Conservation (phyloP, 495 filamentous ascomycete species). For the Penicillium silybi region DNA sequence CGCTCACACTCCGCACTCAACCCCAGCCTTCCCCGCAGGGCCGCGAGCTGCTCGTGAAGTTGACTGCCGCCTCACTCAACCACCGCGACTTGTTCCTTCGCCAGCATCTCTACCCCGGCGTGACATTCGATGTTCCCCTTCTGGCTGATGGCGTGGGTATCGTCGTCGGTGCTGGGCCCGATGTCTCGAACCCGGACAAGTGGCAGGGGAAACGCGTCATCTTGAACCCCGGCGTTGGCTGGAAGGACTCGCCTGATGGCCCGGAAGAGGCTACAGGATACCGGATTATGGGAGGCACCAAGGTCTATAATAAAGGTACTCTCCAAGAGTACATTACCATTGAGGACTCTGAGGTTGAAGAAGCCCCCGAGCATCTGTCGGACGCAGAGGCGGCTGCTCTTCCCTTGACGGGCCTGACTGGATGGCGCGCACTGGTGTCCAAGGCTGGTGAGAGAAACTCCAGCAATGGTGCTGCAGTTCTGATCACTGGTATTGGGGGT, state of each 20-base stretch:
- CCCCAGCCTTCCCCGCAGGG: conserved; percentile 59
- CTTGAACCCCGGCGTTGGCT: conserved; percentile 69
- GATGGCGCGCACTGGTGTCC: conserved; percentile 73
- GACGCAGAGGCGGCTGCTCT: conserved; percentile 73
- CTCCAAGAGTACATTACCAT: conserved; percentile 68
- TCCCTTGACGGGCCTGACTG: conserved; percentile 81
- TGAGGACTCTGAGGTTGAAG: conserved; percentile 66
- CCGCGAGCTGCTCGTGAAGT: conserved; percentile 61
- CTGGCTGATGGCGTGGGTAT: conserved; percentile 74
- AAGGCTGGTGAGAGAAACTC: conserved; percentile 60
- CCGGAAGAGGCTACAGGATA: conserved; percentile 64
- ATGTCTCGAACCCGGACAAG: conserved; percentile 37
- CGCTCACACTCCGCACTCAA: conserved; percentile 57
- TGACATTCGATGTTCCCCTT: conserved; percentile 70
- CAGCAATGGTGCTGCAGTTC: conserved; percentile 54
- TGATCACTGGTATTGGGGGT: conserved; percentile 77
- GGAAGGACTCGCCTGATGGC: conserved; percentile 63
- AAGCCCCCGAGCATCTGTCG: conserved; percentile 65
- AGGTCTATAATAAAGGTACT: conserved; percentile 58
- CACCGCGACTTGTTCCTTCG: conserved; percentile 91
- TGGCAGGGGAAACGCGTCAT: conserved; percentile 68
- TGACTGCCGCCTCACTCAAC: conserved; percentile 79
- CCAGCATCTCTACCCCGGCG: conserved; percentile 82
- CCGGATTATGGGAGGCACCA: conserved; percentile 69
- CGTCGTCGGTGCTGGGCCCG: conserved; percentile 59